These are phyloP conservation scores for Trichoderma sp. DNA, from an alignment of 2,329 filamentous ascomycete species.

Conservation along the genomic window DNA sequence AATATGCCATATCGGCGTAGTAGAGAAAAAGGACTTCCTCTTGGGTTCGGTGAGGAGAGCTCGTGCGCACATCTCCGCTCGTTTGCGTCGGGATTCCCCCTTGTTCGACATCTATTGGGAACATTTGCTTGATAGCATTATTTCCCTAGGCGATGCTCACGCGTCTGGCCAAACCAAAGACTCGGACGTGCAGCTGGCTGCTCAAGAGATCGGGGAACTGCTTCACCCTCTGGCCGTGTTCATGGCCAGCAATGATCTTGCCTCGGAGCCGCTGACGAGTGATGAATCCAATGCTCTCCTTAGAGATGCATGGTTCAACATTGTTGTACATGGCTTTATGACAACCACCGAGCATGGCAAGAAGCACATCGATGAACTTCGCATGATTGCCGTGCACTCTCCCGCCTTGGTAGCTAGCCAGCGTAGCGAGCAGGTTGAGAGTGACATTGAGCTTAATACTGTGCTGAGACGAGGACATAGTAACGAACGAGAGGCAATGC, in stretches of 20 bases:
- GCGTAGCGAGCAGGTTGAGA: constrained; percentile 85
- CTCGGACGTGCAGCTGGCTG: constrained; percentile 76
- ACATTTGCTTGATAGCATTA: constrained; percentile 79
- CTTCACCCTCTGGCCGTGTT: constrained; percentile 84
- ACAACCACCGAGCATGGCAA: constrained; percentile 70
- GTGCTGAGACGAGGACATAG: constrained; percentile 84
- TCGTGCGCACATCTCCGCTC: constrained; percentile 72
- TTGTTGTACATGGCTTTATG: constrained; percentile 88
- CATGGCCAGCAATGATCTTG: constrained; percentile 65
- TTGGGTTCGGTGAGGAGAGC: constrained; percentile 77
- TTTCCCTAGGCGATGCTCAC: constrained; percentile 85
- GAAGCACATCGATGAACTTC: constrained; percentile 72
- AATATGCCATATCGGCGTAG: constrained; percentile 69
- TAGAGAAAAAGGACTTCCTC: constrained; percentile 65
- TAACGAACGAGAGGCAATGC: constrained; percentile 70
- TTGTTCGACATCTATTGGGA: constrained; percentile 81
- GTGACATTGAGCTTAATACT: constrained; percentile 94
- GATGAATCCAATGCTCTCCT: constrained; percentile 72
- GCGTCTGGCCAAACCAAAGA: constrained; percentile 71
- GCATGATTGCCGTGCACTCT: constrained; percentile 81
- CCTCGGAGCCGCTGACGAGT: constrained; percentile 48
- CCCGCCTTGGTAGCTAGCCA: constrained; percentile 85
- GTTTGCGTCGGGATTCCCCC: constrained; percentile 65
- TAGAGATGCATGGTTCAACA: constrained; percentile 97
- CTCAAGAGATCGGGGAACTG: constrained; percentile 83